Evolutionary conservation across 2,329 filamentous ascomycete genomes (phyloP).

Genomic region (Chalara sp.): DNA sequence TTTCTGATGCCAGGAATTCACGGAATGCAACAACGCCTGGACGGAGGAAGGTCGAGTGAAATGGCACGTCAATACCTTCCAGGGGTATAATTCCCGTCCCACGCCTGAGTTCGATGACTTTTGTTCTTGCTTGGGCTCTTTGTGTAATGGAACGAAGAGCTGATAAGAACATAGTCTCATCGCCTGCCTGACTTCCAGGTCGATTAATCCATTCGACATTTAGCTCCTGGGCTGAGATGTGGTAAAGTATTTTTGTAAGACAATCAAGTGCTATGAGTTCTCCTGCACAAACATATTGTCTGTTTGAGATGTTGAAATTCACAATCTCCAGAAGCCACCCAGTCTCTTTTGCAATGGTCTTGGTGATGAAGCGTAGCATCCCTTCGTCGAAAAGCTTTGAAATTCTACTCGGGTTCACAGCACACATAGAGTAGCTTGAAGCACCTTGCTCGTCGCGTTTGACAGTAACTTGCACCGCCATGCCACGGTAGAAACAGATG

Average conservation of each 20-base stretch:
- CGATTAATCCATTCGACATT: constrained; percentile 91
- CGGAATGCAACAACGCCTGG: constrained; percentile 99
- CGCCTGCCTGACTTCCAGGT: constrained; percentile 78
- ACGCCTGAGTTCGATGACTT: constrained; percentile 82
- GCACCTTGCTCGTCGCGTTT: constrained; percentile 85
- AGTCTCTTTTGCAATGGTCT: constrained; percentile 89
- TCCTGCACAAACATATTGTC: constrained; percentile 68
- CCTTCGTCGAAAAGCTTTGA: constrained; percentile 88
- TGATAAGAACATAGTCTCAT: constrained; percentile 80
- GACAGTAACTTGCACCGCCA: constrained; percentile 53
- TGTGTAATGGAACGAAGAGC: constrained; percentile 87
- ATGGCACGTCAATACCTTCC: constrained; percentile 94
- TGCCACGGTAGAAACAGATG: constrained; percentile 63
- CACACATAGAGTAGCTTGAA: constrained; percentile 97
- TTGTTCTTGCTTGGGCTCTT: constrained; percentile 81
- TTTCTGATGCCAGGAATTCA: constrained; percentile 98
- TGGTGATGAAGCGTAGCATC: constrained; percentile 91
- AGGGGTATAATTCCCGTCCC: constrained; percentile 96
- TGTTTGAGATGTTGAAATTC: constrained; percentile 78
- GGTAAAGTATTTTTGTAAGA: constrained; percentile 72
- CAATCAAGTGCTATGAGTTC: constrained; percentile 67
- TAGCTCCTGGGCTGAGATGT: constrained; percentile 92
- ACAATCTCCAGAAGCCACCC: constrained; percentile 97
- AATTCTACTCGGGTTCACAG: constrained; percentile 92
- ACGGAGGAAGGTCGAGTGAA: constrained; percentile 97